Evolutionary conservation across 140 eudicot genomes (phyloP).

Genomic region (Bidens hawaiensis): DNA sequence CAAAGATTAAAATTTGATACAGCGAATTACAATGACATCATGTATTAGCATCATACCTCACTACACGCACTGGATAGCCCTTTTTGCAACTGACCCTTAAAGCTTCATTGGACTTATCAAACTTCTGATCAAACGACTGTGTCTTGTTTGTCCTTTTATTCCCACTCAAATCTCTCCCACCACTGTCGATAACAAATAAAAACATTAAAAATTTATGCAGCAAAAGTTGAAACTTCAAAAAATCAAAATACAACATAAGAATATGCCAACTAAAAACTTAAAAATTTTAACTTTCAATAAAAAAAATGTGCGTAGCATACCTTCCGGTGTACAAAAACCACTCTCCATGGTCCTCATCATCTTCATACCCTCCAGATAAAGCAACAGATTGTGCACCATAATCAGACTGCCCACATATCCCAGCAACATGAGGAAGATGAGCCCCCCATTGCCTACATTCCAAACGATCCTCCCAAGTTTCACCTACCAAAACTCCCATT

Average conservation of each 20-base stretch:
- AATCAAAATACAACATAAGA: too few species aligned
- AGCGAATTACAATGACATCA: not conserved
- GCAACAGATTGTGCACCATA: conserved; percentile 84
- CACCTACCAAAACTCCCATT: conserved; percentile 77
- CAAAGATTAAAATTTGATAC: not conserved
- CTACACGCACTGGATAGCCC: conserved; percentile 94
- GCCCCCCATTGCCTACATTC: conserved; percentile 89
- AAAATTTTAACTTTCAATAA: not conserved
- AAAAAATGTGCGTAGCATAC: conserved; percentile 17
- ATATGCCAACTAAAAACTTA: not conserved
- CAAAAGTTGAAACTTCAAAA: too few species aligned
- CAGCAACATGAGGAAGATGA: conserved; percentile 76
- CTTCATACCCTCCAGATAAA: conserved; percentile 76
- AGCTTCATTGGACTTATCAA: conserved; percentile 65
- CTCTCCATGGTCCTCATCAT: conserved; percentile 87
- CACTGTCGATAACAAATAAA: conserved; percentile 44
- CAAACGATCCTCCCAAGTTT: conserved; percentile 73
- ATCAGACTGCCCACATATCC: conserved; percentile 65
- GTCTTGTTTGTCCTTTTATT: conserved; percentile 83
- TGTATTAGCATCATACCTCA: conserved; percentile 50
- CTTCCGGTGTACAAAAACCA: conserved; percentile 91
- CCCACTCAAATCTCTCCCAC: conserved; percentile 87
- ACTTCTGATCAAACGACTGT: conserved; percentile 87
- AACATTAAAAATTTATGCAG: too few species aligned
- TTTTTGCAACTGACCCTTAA: conserved; percentile 75